Base-by-base conservation (phyloP, 2,329 filamentous ascomycete genomes). In the Trichoderma polysporum region DNA sequence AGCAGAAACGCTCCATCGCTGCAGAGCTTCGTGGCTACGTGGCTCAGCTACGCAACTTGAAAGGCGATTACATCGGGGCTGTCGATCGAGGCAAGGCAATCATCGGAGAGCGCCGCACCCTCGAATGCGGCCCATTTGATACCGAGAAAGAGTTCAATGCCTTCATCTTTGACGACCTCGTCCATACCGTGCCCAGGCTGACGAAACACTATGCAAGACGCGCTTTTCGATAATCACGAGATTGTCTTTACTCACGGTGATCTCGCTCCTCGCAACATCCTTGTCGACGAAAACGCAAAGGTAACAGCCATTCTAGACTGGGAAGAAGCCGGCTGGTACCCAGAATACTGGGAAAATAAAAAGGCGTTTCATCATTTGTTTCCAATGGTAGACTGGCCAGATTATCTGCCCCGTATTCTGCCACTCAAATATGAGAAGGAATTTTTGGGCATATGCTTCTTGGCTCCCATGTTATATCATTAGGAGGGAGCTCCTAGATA, bases 311-410 rank as follows among this genome's bases (percentile, higher is more conserved):
- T 59, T 6, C 15, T 59, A 6, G 56, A 59, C 41, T 59, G 56
- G 56, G 57, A 66, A 25, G 47, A 45, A 52, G 10, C 49, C 19
- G 59, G 66, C 59, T 56, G 66, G 31, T 59, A 41, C 15, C 56
- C 56, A 10, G 56, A 59, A 25, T 22, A 59, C 10, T 59, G 56
- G 56, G 56, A 56, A 22, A 35, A 56, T 31, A 37, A 22, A n/a
- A 56, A 56, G 52, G 52, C 52, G 12, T 56, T 35, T 25, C 52
- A 37, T 1, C 19, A 56, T 2, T 12, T 56, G 19, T 19, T 35
- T n/a, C 31, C 52, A 0, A 56, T 56, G 52, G 5, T 15, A 19
- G 52, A 56, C 31, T 56, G 52, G 52, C 52, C 52, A 7, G 52
- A 56, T 10, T 25, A 37, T 31, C 3, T 56, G 31, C 13, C 31